Conservation (phyloP, 2,329 filamentous ascomycete genomes). For the Fusarium musae region DNA sequence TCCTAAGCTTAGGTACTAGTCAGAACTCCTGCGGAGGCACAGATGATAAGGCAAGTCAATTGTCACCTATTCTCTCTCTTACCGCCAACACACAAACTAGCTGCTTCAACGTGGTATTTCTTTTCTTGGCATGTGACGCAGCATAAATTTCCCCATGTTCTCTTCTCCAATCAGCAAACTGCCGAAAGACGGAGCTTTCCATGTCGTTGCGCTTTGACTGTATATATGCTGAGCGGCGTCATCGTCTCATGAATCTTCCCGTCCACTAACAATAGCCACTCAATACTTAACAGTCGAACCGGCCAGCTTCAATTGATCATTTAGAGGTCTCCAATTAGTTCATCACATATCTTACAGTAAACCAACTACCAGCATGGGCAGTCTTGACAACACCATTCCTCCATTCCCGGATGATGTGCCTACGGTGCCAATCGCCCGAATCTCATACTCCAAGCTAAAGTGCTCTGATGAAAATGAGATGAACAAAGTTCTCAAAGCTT, state of each 20-base stretch:
- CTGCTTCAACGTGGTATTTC: not conserved
- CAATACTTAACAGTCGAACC: not conserved
- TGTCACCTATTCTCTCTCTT: not conserved
- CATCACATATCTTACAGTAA: accelerated
- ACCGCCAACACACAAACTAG: not conserved
- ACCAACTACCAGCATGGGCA: accelerated
- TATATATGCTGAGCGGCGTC: not conserved
- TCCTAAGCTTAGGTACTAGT: not conserved
- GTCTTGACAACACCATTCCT: not conserved
- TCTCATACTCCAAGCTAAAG: not conserved
- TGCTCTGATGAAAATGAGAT: not conserved
- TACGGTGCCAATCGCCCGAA: not conserved
- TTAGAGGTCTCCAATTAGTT: no score
- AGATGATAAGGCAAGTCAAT: no score
- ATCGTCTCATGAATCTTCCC: not conserved
- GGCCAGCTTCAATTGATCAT: not conserved
- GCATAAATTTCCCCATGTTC: not conserved
- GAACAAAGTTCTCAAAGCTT: not conserved
- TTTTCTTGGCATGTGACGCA: not conserved
- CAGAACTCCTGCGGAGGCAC: no score
- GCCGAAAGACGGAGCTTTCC: not conserved
- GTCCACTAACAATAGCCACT: not conserved
- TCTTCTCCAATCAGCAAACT: not conserved
- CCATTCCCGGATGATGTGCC: not conserved
- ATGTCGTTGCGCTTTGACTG: not conserved